These are phyloP conservation scores for Balansia obtecta DNA, from an alignment of 2,329 filamentous ascomycete species.

Conservation along the genomic window DNA sequence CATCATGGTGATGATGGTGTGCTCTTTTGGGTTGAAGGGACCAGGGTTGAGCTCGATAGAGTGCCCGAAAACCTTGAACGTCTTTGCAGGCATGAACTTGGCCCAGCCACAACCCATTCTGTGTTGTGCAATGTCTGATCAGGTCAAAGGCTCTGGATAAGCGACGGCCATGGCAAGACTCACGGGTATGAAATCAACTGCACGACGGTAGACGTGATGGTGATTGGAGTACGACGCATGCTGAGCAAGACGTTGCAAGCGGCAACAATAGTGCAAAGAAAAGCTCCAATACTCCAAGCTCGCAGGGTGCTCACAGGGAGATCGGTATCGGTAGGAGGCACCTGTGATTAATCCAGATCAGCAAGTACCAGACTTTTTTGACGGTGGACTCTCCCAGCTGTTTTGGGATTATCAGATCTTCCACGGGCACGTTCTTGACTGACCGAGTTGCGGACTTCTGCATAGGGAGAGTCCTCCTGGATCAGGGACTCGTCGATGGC, in stretches of 20 bases:
- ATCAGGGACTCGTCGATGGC: constrained; percentile 33
- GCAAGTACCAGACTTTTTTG: not conserved
- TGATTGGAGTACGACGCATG: constrained; percentile 35
- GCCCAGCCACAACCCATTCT: constrained; percentile 22
- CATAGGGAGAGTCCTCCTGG: constrained; percentile 36
- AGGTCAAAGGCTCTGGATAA: not conserved
- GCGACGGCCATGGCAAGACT: constrained; percentile 1
- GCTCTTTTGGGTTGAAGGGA: constrained; percentile 33
- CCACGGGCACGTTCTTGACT: not conserved
- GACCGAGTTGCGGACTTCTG: constrained; percentile 16
- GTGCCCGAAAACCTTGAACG: constrained; percentile 19
- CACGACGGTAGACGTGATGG: constrained; percentile 40
- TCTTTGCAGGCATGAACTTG: constrained; percentile 18
- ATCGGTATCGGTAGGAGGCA: constrained; percentile 35
- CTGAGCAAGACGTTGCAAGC: constrained; percentile 42
- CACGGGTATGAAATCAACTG: constrained; percentile 41
- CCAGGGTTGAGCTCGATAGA: constrained; percentile 26
- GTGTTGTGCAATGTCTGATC: not conserved
- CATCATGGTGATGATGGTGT: constrained; percentile 36
- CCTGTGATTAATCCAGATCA: constrained; percentile 6
- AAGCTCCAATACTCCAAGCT: constrained; percentile 43
- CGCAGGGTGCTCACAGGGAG: constrained; percentile 44
- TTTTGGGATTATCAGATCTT: too few relatives aligned
- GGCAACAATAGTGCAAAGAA: constrained; percentile 46
- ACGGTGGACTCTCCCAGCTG: too few relatives aligned